These are phyloP conservation scores for Sarocladium kiliense DNA, from an alignment of 2,329 filamentous ascomycete genomes.

Conservation along the genomic window DNA sequence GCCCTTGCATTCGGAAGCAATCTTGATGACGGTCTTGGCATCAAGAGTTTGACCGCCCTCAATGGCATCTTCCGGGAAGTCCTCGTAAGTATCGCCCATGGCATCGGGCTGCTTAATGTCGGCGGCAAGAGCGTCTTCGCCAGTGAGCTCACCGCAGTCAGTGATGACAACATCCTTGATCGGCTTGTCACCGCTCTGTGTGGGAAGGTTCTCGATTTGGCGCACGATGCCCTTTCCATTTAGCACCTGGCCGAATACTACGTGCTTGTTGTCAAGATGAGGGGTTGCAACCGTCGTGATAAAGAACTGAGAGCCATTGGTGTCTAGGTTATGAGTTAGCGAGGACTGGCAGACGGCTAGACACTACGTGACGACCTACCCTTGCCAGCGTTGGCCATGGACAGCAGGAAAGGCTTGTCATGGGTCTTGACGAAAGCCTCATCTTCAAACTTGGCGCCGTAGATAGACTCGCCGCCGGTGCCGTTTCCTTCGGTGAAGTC, in stretches of 20 bases:
- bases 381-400: slow-evolving; percentile 96
- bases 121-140: slow-evolving; percentile 61
- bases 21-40: slow-evolving; percentile 65
- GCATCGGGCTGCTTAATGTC: slow-evolving; percentile 68
- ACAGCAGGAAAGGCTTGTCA: slow-evolving; percentile 86
- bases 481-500: slow-evolving; percentile 95
- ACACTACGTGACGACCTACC: slow-evolving; percentile 48
- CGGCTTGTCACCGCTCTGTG: slow-evolving; percentile 73
- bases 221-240: slow-evolving; percentile 88
- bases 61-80: slow-evolving; percentile 83
- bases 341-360: neutral
- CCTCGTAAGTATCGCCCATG: slow-evolving; percentile 88
- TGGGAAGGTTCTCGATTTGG: slow-evolving; percentile 80
- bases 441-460: slow-evolving; percentile 94
- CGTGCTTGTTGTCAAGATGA: slow-evolving; percentile 93
- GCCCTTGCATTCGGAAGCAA: slow-evolving; percentile 81
- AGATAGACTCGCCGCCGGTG: slow-evolving; percentile 95
- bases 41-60: slow-evolving; percentile 49
- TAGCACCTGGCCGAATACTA: slow-evolving; percentile 93
- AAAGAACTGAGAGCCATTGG: slow-evolving; percentile 98
- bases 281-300: slow-evolving; percentile 92
- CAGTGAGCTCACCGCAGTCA: slow-evolving; percentile 82
- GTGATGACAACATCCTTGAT: slow-evolving; percentile 64
- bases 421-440: slow-evolving; percentile 94
- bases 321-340: slow-evolving; percentile 45